Percentiles rank a stretch among this genome's conserved stretches.
Evolutionary conservation across 768 basidiomycete genomes (phyloP).

Genomic region (Candolleomyces eurysporus): DNA sequence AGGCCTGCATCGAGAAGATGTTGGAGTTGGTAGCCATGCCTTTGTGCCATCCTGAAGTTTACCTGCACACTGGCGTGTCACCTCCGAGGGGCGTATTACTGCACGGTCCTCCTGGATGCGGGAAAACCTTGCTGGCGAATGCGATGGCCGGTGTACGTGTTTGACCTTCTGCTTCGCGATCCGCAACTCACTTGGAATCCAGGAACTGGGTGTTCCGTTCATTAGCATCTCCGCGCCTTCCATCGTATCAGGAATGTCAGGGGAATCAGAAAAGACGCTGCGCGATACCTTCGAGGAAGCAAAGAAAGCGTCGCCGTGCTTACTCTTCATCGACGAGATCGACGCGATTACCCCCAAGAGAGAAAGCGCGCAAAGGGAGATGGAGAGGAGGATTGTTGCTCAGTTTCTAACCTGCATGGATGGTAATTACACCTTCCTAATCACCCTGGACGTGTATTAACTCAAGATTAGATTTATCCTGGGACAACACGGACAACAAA

Average conservation of each 20-base stretch:
- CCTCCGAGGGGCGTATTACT: constrained; percentile 90
- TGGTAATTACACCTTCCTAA: constrained; percentile 49
- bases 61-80: constrained; percentile 88
- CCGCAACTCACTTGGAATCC: constrained; percentile 5
- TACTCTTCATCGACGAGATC: constrained; percentile 97
- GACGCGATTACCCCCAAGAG: constrained; percentile 97
- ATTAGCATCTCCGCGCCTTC: constrained; percentile 94
- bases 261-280: constrained; percentile 95
- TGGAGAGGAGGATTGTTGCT: constrained; percentile 96
- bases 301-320: constrained; percentile 75
- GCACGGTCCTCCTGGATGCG: constrained; percentile 96
- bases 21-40: constrained; percentile 97
- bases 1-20: constrained; percentile 85
- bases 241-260: constrained; percentile 97
- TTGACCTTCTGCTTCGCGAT: neutral
- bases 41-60: constrained; percentile 91
- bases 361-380: constrained; percentile 96
- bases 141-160: constrained; percentile 88
- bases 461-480: constrained; percentile 71
- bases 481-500: constrained; percentile 91
- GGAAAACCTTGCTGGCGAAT: constrained; percentile 92
- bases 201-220: constrained; percentile 93
- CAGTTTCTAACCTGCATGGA: constrained; percentile 99
- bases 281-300: constrained; percentile 98
- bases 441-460: neutral